Base-by-base conservation (phyloP, 257 asterid species). In the Solanum virginianum region DNA sequence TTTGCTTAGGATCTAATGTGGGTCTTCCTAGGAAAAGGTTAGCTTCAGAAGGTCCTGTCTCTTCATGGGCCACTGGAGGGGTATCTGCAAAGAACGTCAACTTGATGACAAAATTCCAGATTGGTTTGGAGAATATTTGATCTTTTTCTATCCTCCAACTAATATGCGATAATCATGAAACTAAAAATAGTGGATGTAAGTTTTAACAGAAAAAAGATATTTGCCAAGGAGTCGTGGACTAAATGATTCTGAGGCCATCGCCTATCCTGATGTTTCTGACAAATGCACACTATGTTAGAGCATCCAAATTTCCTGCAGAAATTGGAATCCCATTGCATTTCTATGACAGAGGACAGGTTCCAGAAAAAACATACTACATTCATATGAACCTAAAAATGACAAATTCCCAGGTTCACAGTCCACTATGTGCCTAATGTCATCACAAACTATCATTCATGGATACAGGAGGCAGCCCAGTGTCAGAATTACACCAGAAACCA, bases 11-110 rank as follows among this genome's bases (percentile, higher is more conserved):
- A 83, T 89, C 97, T 68, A 85, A 65, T 71, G 85, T 86, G 87
- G 80, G 81, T 87, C 74, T 88, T 45, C 93, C 93, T 7, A 89
- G 68, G 32, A 87, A 89, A 83, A 88, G 92, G 81, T 91, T 93
- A 79, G 92, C 90, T 85, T 91, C 93, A 32, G 98, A 94, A 60
- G 97, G 85, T 12, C 92, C 94, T 1, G 86, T 89, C 84, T 91
- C 94, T 86, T 92, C 91, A 55, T 89, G 91, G 80, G 82, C 86
- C 13, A 59, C 72, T 0, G 93, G 89, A 63, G 86, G 85, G 2
- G 60, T 91, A 83, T 91, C 98, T 94, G 91, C 88, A 53, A 29
- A 49, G 65, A 43, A 51, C 5, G 32, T 77, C 39, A 49, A 10
- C 24, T 51, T 17, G 5, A 32, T 13, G 83, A 57, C 8, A 36